Evolutionary conservation across 768 basidiomycete genomes (phyloP).

Genomic region (Panus rudis): DNA sequence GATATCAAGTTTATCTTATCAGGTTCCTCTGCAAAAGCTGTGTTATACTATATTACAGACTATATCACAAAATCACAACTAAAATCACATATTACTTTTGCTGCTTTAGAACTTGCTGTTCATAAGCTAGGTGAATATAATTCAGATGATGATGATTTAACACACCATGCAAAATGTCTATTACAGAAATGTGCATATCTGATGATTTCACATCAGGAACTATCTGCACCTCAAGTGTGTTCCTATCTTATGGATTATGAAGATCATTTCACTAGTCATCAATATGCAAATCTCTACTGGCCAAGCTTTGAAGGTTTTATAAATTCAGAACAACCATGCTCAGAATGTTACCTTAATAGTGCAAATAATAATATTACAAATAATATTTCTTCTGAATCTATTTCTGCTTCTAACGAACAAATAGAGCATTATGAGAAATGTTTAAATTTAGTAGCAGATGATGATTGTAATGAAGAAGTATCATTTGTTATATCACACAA

Average conservation of each 20-base stretch:
- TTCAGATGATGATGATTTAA: too few species aligned
- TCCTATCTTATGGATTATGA: slow-evolving; percentile 28
- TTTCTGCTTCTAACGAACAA: too few species aligned
- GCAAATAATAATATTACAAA: too few species aligned
- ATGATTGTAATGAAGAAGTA: too few species aligned
- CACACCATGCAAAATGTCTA: slow-evolving; percentile 25
- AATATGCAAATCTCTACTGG: slow-evolving; percentile 31
- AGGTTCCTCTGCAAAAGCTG: slow-evolving; percentile 33
- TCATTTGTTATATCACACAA: background rate
- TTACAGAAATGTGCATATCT: slow-evolving; percentile 31
- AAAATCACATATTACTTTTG: slow-evolving; percentile 34
- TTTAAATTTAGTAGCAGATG: too few species aligned
- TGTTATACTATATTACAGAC: slow-evolving; percentile 40
- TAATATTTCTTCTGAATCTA: too few species aligned
- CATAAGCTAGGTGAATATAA: slow-evolving; percentile 22
- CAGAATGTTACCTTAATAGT: slow-evolving; percentile 27
- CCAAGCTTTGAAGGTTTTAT: slow-evolving; percentile 23
- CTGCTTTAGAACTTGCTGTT: slow-evolving; percentile 30
- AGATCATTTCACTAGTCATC: slow-evolving; percentile 33
- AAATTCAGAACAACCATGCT: slow-evolving; percentile 14
- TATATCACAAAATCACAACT: slow-evolving; percentile 41
- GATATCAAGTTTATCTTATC: slow-evolving; percentile 41
- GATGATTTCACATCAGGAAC: slow-evolving; percentile 32
- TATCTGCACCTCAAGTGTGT: slow-evolving; percentile 32
- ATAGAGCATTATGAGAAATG: too few species aligned